Conservation (phyloP, 306 rosid species). For the Casuarina equisetifolia region DNA sequence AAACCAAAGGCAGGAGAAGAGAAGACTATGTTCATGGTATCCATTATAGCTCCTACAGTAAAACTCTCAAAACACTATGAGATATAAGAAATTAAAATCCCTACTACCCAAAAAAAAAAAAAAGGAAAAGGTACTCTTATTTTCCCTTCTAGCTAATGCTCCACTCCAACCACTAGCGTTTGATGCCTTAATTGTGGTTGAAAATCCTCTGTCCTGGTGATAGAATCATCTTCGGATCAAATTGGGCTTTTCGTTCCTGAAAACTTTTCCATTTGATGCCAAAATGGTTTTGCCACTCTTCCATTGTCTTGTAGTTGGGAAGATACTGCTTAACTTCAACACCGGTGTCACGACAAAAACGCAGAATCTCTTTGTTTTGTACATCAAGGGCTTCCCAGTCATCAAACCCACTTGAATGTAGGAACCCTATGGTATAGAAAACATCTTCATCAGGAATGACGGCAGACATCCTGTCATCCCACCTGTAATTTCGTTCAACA, state of each 20-base stretch:
- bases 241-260: slow-evolving; percentile 50
- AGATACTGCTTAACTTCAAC: slow-evolving; percentile 74
- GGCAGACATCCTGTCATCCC: slow-evolving; percentile 79
- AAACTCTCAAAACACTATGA: neutral
- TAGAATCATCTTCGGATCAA: slow-evolving; percentile 81
- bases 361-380: slow-evolving; percentile 65
- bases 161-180: neutral
- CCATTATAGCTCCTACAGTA: neutral
- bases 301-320: slow-evolving; percentile 49
- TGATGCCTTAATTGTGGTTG: slow-evolving; percentile 1
- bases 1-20: neutral
- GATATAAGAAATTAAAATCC: neutral
- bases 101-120: neutral
- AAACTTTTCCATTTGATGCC: slow-evolving; percentile 69
- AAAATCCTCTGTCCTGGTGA: slow-evolving; percentile 93
- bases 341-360: slow-evolving; percentile 52
- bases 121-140: neutral
- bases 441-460: slow-evolving; percentile 75
- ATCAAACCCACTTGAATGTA: slow-evolving; percentile 73
- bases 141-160: neutral
- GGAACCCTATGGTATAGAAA: slow-evolving; percentile 71
- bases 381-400: slow-evolving; percentile 61
- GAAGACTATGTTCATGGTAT: neutral
- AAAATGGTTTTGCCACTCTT: slow-evolving; percentile 75
- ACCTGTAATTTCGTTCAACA: slow-evolving; percentile 38